phyloP scores from a whole-genome alignment of 2,329 filamentous ascomycete species.

The Fusarium cyanostomum region DNA sequence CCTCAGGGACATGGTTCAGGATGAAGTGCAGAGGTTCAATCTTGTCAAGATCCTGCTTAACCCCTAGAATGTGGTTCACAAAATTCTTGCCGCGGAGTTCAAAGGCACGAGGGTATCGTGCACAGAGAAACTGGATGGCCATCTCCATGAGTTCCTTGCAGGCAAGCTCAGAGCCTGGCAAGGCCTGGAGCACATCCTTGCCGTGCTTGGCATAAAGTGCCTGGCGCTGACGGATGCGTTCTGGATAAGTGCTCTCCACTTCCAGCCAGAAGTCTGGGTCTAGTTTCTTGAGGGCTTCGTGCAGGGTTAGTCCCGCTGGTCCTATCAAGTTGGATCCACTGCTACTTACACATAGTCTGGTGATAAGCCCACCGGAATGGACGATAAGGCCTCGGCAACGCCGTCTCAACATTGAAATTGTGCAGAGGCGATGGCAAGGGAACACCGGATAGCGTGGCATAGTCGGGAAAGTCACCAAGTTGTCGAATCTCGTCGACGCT shows the following conservation, averaged over 20 bases:
- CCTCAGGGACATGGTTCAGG: conserved; percentile 82
- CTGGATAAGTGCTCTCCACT: conserved; percentile 76
- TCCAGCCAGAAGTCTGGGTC: conserved; percentile 92
- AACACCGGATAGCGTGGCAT: conserved; percentile 77
- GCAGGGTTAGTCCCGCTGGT: conserved; percentile 43
- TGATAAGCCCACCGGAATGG: conserved; percentile 88
- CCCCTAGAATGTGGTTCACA: conserved; percentile 74
- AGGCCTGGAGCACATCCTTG: conserved; percentile 68
- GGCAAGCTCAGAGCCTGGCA: conserved; percentile 80
- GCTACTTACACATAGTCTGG: conserved; percentile 82
- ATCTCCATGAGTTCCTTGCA: conserved; percentile 92
- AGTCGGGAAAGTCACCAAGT: conserved; percentile 82
- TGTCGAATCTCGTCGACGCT: conserved; percentile 73
- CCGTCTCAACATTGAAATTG: conserved; percentile 74
- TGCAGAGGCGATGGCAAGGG: conserved; percentile 71
- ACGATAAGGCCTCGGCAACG: conserved; percentile 77
- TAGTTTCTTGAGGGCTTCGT: conserved; percentile 76
- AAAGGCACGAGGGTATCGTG: conserved; percentile 81
- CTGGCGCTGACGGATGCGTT: conserved; percentile 74
- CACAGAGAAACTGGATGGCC: conserved; percentile 79
- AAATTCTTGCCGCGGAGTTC: conserved; percentile 67
- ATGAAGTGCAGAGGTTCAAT: conserved; percentile 75
- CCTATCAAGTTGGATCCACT: accelerated
- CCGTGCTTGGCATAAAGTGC: conserved; percentile 71
- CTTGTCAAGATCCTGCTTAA: conserved; percentile 66